phyloP scores from a whole-genome alignment of 2,329 filamentous ascomycete genomes.

The Zymoseptoria passerinii region DNA sequence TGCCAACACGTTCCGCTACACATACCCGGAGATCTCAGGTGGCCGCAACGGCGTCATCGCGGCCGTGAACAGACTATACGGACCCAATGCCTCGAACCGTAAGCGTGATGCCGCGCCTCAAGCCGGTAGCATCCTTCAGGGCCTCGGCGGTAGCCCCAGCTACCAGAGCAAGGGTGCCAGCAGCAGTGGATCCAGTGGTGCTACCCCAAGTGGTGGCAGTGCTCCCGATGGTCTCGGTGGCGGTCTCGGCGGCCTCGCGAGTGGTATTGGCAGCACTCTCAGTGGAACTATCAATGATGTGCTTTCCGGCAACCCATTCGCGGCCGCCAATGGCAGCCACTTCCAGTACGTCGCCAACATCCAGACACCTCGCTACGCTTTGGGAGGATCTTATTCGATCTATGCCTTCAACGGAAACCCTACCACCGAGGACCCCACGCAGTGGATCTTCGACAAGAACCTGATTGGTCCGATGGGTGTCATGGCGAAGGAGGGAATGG shows the following conservation, averaged over 20 bases:
- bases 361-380: slow-evolving; percentile 50
- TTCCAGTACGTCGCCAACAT: slow-evolving; percentile 63
- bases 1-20: slow-evolving; percentile 60
- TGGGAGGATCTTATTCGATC: slow-evolving; percentile 54
- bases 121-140: background rate
- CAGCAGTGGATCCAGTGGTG: background rate
- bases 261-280: background rate
- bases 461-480: slow-evolving; percentile 53
- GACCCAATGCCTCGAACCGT: slow-evolving; percentile 21
- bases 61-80: slow-evolving; percentile 49
- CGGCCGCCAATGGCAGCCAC: slow-evolving; percentile 38
- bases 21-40: slow-evolving; percentile 58
- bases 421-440: slow-evolving; percentile 31
- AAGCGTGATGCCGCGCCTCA: slow-evolving; percentile 1
- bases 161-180: background rate
- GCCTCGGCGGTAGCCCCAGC: background rate
- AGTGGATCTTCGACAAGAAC: slow-evolving; percentile 47
- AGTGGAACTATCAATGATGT: background rate
- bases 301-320: slow-evolving; percentile 10
- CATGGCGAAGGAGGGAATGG: slow-evolving; percentile 27
- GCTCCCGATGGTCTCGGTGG: background rate
- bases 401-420: slow-evolving; percentile 58
- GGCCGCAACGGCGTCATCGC: slow-evolving; percentile 43
- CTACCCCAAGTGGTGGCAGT: background rate
- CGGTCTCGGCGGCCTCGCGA: background rate